These are phyloP conservation scores for Chrysosporium queenslandicum DNA, from an alignment of 2,329 filamentous ascomycete genomes.

Conservation along the genomic window DNA sequence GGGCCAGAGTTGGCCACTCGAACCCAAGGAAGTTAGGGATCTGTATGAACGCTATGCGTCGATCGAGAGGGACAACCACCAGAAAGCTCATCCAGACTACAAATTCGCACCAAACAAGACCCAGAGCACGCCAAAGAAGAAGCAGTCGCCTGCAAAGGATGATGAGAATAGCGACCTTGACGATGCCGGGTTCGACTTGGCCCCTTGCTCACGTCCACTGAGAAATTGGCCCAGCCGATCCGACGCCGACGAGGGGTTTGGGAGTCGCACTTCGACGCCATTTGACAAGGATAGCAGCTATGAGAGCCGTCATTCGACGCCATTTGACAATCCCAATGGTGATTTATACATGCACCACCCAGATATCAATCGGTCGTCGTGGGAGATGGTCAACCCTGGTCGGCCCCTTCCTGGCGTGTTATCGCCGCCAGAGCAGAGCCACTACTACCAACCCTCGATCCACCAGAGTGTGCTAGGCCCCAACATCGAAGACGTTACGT, in stretches of 20 bases:
- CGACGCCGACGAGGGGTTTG: constrained; percentile 23
- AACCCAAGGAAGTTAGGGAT: constrained; percentile 60
- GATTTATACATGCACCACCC: constrained; percentile 14
- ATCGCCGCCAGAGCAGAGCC: constrained; percentile 36
- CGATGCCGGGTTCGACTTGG: constrained; percentile 20
- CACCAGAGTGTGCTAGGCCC: constrained; percentile 33
- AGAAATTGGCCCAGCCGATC: constrained; percentile 22
- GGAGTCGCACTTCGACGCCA: constrained; percentile 30
- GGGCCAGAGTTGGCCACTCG: constrained; percentile 74
- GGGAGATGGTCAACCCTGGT: constrained; percentile 45
- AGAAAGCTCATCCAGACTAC: constrained; percentile 76
- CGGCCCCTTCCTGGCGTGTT: constrained; percentile 40
- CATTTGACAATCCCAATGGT: constrained; percentile 10
- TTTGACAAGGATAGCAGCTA: constrained; percentile 22
- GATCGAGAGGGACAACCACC: constrained; percentile 74
- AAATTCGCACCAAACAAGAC: constrained; percentile 83
- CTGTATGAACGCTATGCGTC: constrained; percentile 70
- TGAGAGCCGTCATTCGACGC: constrained; percentile 16
- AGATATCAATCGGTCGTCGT: constrained; percentile 37
- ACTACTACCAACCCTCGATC: constrained; percentile 44
- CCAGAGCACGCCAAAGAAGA: constrained; percentile 40
- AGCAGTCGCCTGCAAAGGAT: constrained; percentile 31
- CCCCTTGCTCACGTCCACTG: constrained; percentile 19
- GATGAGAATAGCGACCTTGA: constrained; percentile 37
- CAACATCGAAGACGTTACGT: constrained; percentile 37